These are phyloP conservation scores for Sclerotinia trifoliorum DNA, from an alignment of 2,329 filamentous ascomycete genomes.

Conservation along the genomic window DNA sequence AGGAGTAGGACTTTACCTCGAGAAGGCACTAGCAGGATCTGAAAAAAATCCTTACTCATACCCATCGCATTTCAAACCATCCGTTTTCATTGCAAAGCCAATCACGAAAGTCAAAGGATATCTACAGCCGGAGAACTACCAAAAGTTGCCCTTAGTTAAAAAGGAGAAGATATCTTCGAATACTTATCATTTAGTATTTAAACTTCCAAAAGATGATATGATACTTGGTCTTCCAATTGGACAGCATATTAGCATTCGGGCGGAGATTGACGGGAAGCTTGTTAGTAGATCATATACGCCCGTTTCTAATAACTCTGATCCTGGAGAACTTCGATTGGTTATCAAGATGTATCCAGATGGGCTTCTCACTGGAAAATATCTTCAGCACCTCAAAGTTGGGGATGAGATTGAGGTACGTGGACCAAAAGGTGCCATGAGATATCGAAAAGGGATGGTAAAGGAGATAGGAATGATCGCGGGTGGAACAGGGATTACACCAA, in stretches of 20 bases:
- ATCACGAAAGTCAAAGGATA: conserved; percentile 21
- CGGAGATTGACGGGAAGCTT: conserved; percentile 39
- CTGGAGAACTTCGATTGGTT: conserved; percentile 51
- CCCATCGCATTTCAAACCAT: conserved; percentile 24
- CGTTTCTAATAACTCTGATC: conserved; percentile 50
- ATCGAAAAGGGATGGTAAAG: conserved; percentile 45
- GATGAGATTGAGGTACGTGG: conserved; percentile 54
- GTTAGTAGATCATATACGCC: conserved; percentile 46
- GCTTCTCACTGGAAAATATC: conserved; percentile 50
- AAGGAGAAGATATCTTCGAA: conserved; percentile 30
- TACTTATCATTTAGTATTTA: conserved; percentile 35
- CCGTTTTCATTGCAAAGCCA: conserved; percentile 21
- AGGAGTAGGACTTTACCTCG: conserved; percentile 20
- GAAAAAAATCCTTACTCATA: conserved; percentile 24
- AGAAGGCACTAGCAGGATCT: conserved; percentile 15
- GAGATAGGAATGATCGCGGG: conserved; percentile 57
- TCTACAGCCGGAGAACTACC: conserved; percentile 28
- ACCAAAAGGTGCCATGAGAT: conserved; percentile 57
- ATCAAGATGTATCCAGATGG: conserved; percentile 54
- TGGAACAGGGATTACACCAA: conserved; percentile 54
- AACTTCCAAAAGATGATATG: conserved; percentile 38
- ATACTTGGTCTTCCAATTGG: conserved; percentile 45
- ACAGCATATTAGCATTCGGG: conserved; percentile 44
- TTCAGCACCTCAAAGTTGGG: conserved; percentile 48
- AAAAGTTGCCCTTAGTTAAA: conserved; percentile 27